A percentile compares a stretch with the other conserved stretches of the same genome.
phyloP scores from a whole-genome alignment of 441 rosid genomes.

The Syzygium malaccense region DNA sequence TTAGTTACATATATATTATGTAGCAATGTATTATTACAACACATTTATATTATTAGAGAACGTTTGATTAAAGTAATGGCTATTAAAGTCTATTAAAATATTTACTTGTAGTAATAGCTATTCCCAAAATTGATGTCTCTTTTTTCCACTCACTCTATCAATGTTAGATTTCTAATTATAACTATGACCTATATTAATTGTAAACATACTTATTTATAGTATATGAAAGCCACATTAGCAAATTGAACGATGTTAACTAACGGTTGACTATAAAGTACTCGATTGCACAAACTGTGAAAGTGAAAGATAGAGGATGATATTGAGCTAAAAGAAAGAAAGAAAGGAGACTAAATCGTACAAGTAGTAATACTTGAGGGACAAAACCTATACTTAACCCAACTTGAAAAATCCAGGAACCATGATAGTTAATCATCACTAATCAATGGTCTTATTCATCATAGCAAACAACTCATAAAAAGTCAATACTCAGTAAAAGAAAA shows the following conservation, averaged over 20 bases:
- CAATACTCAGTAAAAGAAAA: not conserved
- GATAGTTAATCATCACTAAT: not conserved
- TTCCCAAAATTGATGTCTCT: no score
- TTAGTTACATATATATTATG: no score
- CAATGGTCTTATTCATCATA: not conserved
- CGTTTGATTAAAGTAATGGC: no score
- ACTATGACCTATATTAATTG: no score
- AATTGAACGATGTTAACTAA: not conserved
- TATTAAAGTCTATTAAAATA: no score
- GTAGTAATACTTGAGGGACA: not conserved
- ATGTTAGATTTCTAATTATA: no score
- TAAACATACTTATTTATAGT: no score
- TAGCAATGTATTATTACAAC: no score
- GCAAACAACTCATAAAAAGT: not conserved
- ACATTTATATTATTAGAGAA: no score
- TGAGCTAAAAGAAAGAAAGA: accelerated
- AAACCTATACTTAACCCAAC: not conserved
- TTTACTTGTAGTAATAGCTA: no score
- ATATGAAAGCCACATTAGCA: not conserved
- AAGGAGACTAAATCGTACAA: not conserved
- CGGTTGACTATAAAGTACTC: not conserved
- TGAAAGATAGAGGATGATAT: not conserved
- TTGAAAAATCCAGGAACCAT: accelerated
- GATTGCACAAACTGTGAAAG: not conserved
- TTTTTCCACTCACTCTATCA: no score